Evolutionary conservation across 2,329 filamentous ascomycete species (phyloP).

Genomic region (Neonectria faginata): DNA sequence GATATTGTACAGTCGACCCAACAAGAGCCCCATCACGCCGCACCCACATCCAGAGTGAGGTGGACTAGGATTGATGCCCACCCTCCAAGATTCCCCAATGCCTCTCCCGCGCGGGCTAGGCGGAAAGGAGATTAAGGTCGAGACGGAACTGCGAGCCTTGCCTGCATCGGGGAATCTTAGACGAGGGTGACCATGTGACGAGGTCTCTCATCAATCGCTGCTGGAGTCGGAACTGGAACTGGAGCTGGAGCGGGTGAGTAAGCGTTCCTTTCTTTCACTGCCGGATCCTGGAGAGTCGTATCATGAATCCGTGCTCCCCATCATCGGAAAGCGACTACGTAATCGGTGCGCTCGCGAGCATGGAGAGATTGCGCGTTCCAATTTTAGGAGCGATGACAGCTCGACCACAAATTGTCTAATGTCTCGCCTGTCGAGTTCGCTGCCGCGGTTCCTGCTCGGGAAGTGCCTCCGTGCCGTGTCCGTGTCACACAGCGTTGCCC

Average conservation of each 20-base stretch:
- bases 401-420: background rate
- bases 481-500: constrained; percentile 2
- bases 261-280: constrained; percentile 6
- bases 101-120: constrained; percentile 39
- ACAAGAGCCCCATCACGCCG: constrained; percentile 13
- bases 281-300: constrained; percentile 6
- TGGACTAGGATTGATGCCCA: constrained; percentile 1
- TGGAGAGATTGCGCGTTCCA: constrained; percentile 30
- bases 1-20: background rate
- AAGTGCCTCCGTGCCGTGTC: constrained; percentile 8
- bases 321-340: constrained; percentile 14
- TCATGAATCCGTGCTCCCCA: constrained; percentile 9
- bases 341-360: constrained; percentile 1
- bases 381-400: constrained; percentile 28
- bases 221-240: background rate
- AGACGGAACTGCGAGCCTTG: constrained; percentile 35
- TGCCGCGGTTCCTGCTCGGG: background rate
- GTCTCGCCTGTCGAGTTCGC: background rate
- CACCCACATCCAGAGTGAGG: background rate
- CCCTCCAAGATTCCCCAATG: constrained; percentile 31
- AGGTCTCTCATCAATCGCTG: constrained; percentile 29
- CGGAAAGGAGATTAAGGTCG: constrained; percentile 37
- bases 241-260: constrained; percentile 5
- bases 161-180: constrained; percentile 44
- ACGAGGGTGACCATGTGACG: constrained; percentile 44